Evolutionary conservation across 2,329 filamentous ascomycete species (phyloP).

Genomic region (Didymosphaeria variabile): DNA sequence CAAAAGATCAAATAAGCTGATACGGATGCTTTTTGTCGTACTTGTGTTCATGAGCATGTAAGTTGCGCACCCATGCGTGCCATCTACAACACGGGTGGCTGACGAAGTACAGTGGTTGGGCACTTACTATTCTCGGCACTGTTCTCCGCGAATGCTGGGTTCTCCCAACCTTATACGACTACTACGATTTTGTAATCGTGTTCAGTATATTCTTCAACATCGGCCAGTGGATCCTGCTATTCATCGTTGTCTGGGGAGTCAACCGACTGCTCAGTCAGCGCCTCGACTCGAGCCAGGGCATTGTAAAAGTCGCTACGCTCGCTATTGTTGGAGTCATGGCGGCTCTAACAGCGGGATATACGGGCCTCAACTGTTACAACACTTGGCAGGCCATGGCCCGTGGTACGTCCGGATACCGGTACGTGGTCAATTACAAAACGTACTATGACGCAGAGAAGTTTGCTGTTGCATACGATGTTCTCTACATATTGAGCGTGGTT

Average conservation of each 20-base stretch:
- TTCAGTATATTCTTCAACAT: conserved; percentile 30
- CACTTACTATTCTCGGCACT: conserved; percentile 20
- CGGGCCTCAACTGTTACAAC: conserved; percentile 29
- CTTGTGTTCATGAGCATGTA: conserved; percentile 30
- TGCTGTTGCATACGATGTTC: conserved; percentile 21
- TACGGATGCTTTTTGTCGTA: conserved; percentile 30
- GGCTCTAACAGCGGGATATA: conserved; percentile 22
- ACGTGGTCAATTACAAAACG: neutral
- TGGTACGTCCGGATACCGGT: neutral
- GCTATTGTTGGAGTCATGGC: conserved; percentile 32
- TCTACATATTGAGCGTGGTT: conserved; percentile 34
- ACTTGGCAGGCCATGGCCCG: conserved; percentile 13
- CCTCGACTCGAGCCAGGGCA: conserved; percentile 20
- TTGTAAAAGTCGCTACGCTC: conserved; percentile 25
- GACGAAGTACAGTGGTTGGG: conserved; percentile 23
- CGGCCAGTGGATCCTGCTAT: conserved; percentile 32
- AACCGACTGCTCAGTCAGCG: conserved; percentile 36
- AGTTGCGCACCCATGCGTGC: conserved; percentile 13
- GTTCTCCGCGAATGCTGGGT: conserved; percentile 27
- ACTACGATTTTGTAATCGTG: conserved; percentile 27
- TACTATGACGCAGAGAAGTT: conserved; percentile 8
- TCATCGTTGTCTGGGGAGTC: conserved; percentile 33
- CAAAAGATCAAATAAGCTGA: conserved; percentile 33
- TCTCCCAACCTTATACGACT: neutral
- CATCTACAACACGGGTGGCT: neutral